These are phyloP conservation scores for Ascochyta fabae DNA, from an alignment of 2,329 filamentous ascomycete genomes.

Conservation along the genomic window DNA sequence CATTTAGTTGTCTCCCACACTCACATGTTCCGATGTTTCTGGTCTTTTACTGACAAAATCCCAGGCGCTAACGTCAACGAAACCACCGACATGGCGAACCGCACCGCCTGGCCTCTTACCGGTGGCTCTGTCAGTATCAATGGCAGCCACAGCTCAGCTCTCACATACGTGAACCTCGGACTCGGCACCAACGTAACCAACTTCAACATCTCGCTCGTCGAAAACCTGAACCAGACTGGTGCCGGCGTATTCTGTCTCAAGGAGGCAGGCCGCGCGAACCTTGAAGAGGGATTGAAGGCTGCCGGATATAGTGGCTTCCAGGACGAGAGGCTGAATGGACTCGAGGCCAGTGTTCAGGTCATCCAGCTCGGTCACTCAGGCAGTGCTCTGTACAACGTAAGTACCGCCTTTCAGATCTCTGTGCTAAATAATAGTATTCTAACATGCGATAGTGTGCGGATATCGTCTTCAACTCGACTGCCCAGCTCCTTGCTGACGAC, in stretches of 20 bases:
- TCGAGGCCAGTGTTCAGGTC: conserved; percentile 54
- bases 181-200: conserved; percentile 50
- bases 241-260: conserved; percentile 56
- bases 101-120: conserved; percentile 55
- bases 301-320: conserved; percentile 31
- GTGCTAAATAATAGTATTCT: background rate
- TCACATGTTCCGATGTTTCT: background rate
- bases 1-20: too few species aligned
- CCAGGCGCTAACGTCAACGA: conserved; percentile 52
- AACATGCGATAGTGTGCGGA: conserved; percentile 51
- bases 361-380: conserved; percentile 52
- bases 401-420: conserved; percentile 9
- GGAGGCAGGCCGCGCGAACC: conserved; percentile 37
- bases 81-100: conserved; percentile 48
- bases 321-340: conserved; percentile 42
- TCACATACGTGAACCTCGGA: conserved; percentile 57
- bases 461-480: conserved; percentile 51
- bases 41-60: background rate
- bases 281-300: conserved; percentile 34
- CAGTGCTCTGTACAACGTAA: conserved; percentile 53
- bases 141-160: conserved; percentile 51
- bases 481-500: conserved; percentile 45
- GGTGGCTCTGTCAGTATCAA: conserved; percentile 53
- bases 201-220: conserved; percentile 55
- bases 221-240: conserved; percentile 57